Evolutionary conservation across 1,284 basidiomycete genomes (phyloP), one percentile per base, ranked within the genome.

Genomic region (Ceratobasidium sp.): DNA sequence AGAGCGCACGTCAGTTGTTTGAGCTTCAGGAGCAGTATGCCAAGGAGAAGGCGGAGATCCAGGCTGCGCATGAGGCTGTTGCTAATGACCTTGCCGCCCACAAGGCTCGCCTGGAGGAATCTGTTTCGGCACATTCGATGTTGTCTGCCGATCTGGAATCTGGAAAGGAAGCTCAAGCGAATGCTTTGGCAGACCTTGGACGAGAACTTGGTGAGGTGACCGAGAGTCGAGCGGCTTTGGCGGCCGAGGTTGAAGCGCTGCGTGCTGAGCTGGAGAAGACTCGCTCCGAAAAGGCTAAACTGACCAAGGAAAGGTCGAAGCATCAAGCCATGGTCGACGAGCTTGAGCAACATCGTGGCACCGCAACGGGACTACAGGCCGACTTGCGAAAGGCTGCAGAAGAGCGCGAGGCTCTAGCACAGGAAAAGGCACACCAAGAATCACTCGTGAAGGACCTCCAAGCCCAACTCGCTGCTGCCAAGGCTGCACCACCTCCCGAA

Each of bases 381-480:
- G 91, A 89, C 80, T 84, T 95, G 31, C 91, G 92, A 81, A 89
- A 88, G 73, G 89, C 90, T 80, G 91, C 91, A 84, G 92, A 94
- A 80, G 93, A 95, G 84, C 92, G 92, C 82, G 94, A 95, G 81
- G 87, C 81, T 15, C 86, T 95, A 26, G 90, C 91, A 77, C 86
- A 88, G 13, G 94, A 96, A 84, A 93, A 91, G 83, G 85, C 79
- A 77, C 89, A 87, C 65, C 90, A 92, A 65, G 94, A 95, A 69
- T 82, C 83, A 13, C 81, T 90, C 33, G 84, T 94, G 76, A 90
- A 90, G 51, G 93, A 95, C 68, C 85, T 95, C 37, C 94, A 95
- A 82, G 88, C 88, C 33, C 92, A 94, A 80, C 84, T 95, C 45
- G 81, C 79, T 28, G 76, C 76, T 49, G 71, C 78, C 49, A 76